phyloP scores from a whole-genome alignment of 225 moss, liverwort and hornwort species.

The Climacium dendroides region DNA sequence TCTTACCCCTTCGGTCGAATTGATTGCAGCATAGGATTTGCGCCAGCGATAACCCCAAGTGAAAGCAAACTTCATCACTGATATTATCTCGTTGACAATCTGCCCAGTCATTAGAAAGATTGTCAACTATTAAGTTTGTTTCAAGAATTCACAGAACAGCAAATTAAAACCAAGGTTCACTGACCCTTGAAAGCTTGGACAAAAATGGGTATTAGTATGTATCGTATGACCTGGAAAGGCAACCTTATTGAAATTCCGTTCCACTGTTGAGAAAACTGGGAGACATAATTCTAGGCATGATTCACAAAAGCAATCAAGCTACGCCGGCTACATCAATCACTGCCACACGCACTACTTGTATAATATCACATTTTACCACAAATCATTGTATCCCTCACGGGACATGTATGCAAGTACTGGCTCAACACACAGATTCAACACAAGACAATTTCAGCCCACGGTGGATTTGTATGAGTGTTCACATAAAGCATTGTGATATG shows the following conservation, averaged over 20 bases:
- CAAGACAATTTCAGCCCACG: background rate
- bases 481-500: background rate
- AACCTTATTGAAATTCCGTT: background rate
- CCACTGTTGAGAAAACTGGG: background rate
- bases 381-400: background rate
- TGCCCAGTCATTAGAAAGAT: background rate
- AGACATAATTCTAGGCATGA: background rate
- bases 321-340: background rate
- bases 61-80: slow-evolving; percentile 35
- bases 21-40: slow-evolving; percentile 47
- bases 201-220: background rate
- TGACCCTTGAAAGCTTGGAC: background rate
- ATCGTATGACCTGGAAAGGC: background rate
- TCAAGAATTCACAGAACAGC: background rate
- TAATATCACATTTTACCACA: background rate
- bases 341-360: background rate
- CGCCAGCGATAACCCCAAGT: slow-evolving; percentile 96
- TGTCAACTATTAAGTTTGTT: background rate
- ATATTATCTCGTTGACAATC: slow-evolving; percentile 48
- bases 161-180: background rate
- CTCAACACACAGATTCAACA: background rate
- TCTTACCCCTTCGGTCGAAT: slow-evolving; percentile 44
- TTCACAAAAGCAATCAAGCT: background rate
- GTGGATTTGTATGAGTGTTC: background rate
- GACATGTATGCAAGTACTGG: background rate